These are phyloP conservation scores for Alternaria sp. DNA, from an alignment of 2,329 filamentous ascomycete genomes.

Conservation along the genomic window DNA sequence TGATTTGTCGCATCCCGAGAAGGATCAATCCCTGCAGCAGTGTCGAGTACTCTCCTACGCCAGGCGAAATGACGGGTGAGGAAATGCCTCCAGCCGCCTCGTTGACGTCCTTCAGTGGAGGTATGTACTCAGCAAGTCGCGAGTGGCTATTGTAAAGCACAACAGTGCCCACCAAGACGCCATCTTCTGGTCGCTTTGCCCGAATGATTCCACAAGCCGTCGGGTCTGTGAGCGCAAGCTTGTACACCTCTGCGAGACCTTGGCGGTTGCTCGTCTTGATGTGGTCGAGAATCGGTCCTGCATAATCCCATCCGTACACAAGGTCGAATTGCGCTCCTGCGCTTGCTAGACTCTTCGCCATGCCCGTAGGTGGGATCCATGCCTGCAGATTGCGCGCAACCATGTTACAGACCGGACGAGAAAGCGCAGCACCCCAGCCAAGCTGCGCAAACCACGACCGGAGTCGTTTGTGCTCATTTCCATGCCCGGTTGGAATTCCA, in stretches of 20 bases:
- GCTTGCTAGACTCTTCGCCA: conserved; percentile 75
- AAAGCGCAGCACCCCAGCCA: conserved; percentile 80
- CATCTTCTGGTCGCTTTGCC: conserved; percentile 74
- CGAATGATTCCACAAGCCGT: conserved; percentile 82
- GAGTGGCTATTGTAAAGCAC: conserved; percentile 79
- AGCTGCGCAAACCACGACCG: conserved; percentile 88
- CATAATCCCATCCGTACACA: conserved; percentile 80
- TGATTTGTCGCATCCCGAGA: conserved; percentile 83
- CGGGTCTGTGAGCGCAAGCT: conserved; percentile 73
- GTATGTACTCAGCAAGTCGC: conserved; percentile 72
- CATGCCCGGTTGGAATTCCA: conserved; percentile 77
- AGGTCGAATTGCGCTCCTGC: conserved; percentile 82
- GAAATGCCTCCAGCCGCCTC: conserved; percentile 77
- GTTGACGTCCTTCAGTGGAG: conserved; percentile 68
- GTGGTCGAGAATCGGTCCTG: conserved; percentile 75
- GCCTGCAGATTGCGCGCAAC: conserved; percentile 73
- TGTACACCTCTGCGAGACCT: conserved; percentile 81
- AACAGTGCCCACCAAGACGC: conserved; percentile 76
- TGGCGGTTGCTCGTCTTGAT: conserved; percentile 77
- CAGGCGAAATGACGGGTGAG: conserved; percentile 76
- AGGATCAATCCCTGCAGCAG: conserved; percentile 81
- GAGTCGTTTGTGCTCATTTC: conserved; percentile 66
- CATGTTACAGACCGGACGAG: conserved; percentile 73
- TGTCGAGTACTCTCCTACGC: conserved; percentile 71
- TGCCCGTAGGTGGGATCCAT: conserved; percentile 79